Evolutionary conservation across 1,284 basidiomycete species (phyloP).

Genomic region (Ceratobasidium papillatum): DNA sequence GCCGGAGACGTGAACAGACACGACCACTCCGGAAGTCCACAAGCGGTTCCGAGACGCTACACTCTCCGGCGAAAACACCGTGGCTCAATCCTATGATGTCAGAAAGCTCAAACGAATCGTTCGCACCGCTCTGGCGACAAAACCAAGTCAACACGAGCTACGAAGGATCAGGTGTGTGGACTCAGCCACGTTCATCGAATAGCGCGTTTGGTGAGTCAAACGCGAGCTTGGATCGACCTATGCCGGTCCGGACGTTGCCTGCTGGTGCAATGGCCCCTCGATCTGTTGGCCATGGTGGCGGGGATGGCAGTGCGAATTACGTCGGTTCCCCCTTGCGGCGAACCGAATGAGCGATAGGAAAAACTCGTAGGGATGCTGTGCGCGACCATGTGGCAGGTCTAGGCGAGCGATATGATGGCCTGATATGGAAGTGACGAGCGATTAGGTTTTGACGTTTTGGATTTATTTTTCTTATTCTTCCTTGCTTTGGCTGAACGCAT

Average conservation of each 20-base stretch:
- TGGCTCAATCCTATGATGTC: neutral
- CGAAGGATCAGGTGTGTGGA: neutral
- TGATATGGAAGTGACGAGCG: neutral
- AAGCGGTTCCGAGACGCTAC: neutral
- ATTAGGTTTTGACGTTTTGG: neutral
- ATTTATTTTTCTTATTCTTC: neutral
- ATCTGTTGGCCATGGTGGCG: neutral
- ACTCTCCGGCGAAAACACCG: neutral
- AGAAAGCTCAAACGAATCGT: neutral
- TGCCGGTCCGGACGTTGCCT: neutral
- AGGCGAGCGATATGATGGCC: neutral
- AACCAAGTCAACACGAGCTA: neutral
- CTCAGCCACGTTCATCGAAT: no score
- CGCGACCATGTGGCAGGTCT: neutral
- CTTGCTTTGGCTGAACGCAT: no score
- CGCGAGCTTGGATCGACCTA: slow-evolving; percentile 4
- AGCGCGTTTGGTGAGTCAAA: slow-evolving; percentile 2
- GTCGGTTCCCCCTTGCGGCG: neutral
- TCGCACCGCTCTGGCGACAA: slow-evolving; percentile 6
- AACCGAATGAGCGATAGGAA: neutral
- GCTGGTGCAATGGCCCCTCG: neutral
- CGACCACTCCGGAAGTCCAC: neutral
- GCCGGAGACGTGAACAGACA: neutral
- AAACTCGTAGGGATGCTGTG: neutral
- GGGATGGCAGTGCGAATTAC: slow-evolving; percentile 14